Base-by-base conservation (phyloP, 495 filamentous ascomycete species). In the Cladorrhinum samala region DNA sequence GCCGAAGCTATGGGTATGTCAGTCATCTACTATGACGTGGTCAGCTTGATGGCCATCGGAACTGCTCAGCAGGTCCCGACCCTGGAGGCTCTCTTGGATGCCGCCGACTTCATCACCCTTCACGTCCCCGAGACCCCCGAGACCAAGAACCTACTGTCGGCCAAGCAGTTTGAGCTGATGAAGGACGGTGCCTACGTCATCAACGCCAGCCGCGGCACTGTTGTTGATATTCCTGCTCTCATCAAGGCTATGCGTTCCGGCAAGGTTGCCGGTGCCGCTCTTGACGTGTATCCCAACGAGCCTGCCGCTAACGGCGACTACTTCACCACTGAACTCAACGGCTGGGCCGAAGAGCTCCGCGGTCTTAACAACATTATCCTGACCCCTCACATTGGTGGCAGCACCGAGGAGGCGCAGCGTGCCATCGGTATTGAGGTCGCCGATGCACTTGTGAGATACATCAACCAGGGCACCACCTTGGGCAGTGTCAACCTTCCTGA, bases 1-100 rank as follows among this genome's bases (percentile, higher is more conserved):
- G 90, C 92, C 19, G 94, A 99, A 69, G 83, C 92, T 18, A 94
- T 99, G 88, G 92, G 94, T 21, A 96, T 99, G 91, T 83, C 77
- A 2, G 93, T 99, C 54, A 86, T 96, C 58, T 97, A 93, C 75
- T 96, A 92, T 64, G 94, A 99, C 69, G 81, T 94, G 8, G 68
- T 94, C 46, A 93, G 89, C 60, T 74, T 96, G 47, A 97, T 99
- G 92, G 86, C 87, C 20, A 70, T 99, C 62, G 94, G 94, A 40
- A 91, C 84, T 3, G 82, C 91, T 20, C 81, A 78, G 57, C 94
- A 97, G 63, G 85, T 96, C 41, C 76, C 85, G 4, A 87, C 77
- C 2, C 74, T 99, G 37, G 76, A 89, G 8, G 81, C 77, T 1
- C 82, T 97, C 16, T 80, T 99, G n/a, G 71, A 71, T 47, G 68